Evolutionary conservation across 768 basidiomycete genomes (phyloP).

Genomic region (Rhizopogon vulgaris): DNA sequence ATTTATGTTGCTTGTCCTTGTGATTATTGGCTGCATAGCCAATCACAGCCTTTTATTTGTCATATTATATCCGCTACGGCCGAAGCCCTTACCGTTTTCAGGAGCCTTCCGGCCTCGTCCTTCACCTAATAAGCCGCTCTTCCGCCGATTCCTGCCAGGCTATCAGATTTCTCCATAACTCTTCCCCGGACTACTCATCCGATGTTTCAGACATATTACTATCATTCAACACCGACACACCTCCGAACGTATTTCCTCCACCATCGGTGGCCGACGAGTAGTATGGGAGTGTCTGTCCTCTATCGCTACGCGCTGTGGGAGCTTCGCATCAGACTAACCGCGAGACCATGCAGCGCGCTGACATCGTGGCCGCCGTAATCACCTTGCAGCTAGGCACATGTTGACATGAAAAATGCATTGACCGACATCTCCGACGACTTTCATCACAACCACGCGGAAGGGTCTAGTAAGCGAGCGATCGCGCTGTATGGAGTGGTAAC

Average conservation of each 20-base stretch:
- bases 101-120: not conserved
- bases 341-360: no score
- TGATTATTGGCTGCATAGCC: constrained; percentile 11
- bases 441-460: no score
- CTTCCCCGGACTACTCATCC: not conserved
- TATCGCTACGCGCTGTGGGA: not conserved
- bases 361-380: no score
- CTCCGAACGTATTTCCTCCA: not conserved
- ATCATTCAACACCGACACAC: not conserved
- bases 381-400: no score
- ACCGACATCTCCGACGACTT: no score
- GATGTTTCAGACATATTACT: not conserved
- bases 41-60: constrained; percentile 18
- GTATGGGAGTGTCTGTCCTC: not conserved
- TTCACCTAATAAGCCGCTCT: constrained; percentile 4
- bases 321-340: no score
- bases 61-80: constrained; percentile 9
- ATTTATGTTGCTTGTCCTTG: constrained; percentile 16
- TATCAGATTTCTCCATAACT: no score
- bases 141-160: constrained; percentile 1
- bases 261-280: constrained; percentile 1
- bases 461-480: no score
- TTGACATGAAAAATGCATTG: no score
- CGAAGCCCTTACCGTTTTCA: not conserved
- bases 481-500: no score